These are phyloP conservation scores for Diversispora eburnea DNA, from an alignment of 192 early-diverging fungal species.

Conservation along the genomic window DNA sequence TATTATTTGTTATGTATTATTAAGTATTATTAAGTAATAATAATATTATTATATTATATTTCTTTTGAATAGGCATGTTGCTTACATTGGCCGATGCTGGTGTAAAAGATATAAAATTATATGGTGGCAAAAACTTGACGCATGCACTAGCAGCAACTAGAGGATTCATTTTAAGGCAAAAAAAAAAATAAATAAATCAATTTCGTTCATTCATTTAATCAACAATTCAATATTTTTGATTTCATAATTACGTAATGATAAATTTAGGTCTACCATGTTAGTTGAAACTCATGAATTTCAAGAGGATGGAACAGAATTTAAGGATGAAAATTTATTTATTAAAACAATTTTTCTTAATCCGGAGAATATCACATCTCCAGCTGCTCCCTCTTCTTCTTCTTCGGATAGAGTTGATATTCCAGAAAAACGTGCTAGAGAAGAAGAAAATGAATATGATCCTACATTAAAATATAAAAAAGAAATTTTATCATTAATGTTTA, in stretches of 20 bases:
- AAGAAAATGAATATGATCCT: not conserved
- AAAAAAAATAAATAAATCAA: not conserved
- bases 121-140: constrained; percentile 76
- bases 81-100: constrained; percentile 84
- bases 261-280: constrained; percentile 39
- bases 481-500: constrained; percentile 26
- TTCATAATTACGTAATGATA: not conserved
- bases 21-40: not conserved
- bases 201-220: not conserved
- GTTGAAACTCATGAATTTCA: constrained; percentile 57
- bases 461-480: constrained; percentile 24
- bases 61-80: constrained; percentile 67
- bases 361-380: constrained; percentile 25
- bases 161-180: constrained; percentile 69
- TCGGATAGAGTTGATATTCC: not conserved
- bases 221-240: not conserved
- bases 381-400: not conserved
- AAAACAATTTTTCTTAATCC: constrained; percentile 65
- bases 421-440: not conserved
- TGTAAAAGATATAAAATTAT: constrained; percentile 52
- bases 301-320: constrained; percentile 42
- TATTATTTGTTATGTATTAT: too few species aligned
- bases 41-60: not conserved
- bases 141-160: constrained; percentile 76
- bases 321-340: constrained; percentile 65